A percentile compares a stretch with the other conserved stretches of the same genome.
Conservation (phyloP, 1,139 yeast species). For the Protomyces arabidopsidicola region DNA sequence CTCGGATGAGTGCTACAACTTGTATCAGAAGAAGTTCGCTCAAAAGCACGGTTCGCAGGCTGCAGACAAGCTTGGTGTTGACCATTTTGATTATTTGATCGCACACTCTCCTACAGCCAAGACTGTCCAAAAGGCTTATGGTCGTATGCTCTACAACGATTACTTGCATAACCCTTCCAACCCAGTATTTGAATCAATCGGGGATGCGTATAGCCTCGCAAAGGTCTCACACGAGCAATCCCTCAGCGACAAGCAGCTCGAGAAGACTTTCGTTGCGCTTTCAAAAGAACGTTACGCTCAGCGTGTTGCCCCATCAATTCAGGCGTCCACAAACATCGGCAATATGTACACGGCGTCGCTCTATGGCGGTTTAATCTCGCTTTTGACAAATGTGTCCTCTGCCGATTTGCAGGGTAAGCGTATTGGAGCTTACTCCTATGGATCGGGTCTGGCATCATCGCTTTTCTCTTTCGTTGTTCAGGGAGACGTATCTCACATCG, state of each 20-base stretch:
- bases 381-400: conserved; percentile 68
- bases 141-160: conserved; percentile 87
- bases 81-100: conserved; percentile 85
- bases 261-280: conserved; percentile 75
- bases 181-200: conserved; percentile 46
- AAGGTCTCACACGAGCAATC: conserved; percentile 69
- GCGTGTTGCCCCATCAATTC: conserved; percentile 75
- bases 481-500: conserved; percentile 73
- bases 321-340: conserved; percentile 94
- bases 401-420: conserved; percentile 64
- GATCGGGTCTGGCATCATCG: conserved; percentile 95
- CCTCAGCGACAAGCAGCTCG: conserved; percentile 71
- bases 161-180: conserved; percentile 59
- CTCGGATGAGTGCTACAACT: conserved; percentile 75
- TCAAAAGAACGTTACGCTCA: conserved; percentile 66
- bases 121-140: conserved; percentile 87
- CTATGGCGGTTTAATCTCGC: conserved; percentile 80
- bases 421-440: conserved; percentile 90
- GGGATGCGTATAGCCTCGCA: conserved; percentile 46
- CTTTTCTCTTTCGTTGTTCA: conserved; percentile 72
- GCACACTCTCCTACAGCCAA: conserved; percentile 99
- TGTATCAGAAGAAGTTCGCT: conserved; percentile 75
- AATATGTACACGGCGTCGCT: conserved; percentile 97
- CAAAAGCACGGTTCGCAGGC: conserved; percentile 39
- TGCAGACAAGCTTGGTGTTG: conserved; percentile 42